phyloP scores from a whole-genome alignment of 306 rosid species.

The Vigna nakashimae region DNA sequence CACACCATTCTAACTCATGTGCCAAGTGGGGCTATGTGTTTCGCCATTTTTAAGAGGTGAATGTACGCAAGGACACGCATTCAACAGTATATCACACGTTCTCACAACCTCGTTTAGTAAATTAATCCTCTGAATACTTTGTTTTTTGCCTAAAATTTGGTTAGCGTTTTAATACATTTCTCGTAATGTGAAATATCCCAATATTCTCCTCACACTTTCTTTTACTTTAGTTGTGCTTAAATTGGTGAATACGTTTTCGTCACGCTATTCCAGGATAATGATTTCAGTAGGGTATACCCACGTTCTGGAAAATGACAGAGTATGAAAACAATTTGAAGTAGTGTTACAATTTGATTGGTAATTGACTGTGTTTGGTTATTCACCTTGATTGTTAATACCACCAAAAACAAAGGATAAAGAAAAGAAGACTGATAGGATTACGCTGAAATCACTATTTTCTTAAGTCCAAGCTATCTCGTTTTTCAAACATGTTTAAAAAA shows the following conservation, averaged over 20 bases:
- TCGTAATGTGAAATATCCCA: neutral
- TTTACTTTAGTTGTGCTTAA: neutral
- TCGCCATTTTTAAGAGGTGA: neutral
- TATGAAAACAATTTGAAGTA: neutral
- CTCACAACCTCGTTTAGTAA: neutral
- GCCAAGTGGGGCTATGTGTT: neutral
- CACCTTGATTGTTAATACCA: neutral
- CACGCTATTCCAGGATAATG: neutral
- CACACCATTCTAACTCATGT: neutral
- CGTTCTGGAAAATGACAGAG: neutral
- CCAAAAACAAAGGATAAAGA: neutral
- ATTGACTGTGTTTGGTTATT: neutral
- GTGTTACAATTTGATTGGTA: neutral
- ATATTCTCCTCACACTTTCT: neutral
- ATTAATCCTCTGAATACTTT: neutral
- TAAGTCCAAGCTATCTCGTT: neutral
- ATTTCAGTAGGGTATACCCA: neutral
- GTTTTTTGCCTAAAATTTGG: neutral
- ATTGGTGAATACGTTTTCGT: neutral
- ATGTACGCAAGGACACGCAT: neutral
- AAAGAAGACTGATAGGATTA: neutral
- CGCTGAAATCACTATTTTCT: neutral
- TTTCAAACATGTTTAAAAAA: neutral
- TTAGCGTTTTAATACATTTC: neutral
- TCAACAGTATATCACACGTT: neutral